phyloP scores from a whole-genome alignment of 805 yeast genomes.

The Candida cerambycidarum region DNA sequence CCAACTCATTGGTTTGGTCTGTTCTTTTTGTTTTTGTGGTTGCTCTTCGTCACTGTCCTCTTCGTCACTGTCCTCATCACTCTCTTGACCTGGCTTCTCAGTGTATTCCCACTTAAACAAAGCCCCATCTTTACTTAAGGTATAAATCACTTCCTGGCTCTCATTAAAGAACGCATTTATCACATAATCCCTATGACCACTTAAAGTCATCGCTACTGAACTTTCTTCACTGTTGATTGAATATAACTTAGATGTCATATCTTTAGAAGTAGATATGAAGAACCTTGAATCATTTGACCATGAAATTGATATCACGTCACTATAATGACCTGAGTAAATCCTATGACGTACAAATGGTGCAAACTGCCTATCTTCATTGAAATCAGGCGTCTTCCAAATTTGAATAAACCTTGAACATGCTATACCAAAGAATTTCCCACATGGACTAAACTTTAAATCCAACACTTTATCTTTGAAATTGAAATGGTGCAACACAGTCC shows the following conservation, averaged over 20 bases:
- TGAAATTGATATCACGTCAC: constrained; percentile 70
- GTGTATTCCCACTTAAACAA: constrained; percentile 88
- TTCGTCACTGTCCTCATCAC: constrained; percentile 37
- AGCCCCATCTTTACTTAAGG: constrained; percentile 94
- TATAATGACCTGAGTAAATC: constrained; percentile 89
- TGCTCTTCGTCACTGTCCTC: constrained; percentile 42
- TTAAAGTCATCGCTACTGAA: constrained; percentile 76
- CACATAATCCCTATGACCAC: constrained; percentile 92
- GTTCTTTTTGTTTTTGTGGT: constrained; percentile 34
- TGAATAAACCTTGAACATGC: constrained; percentile 82
- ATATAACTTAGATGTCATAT: constrained; percentile 82
- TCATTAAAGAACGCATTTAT: constrained; percentile 81
- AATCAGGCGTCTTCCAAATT: constrained; percentile 89
- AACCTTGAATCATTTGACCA: constrained; percentile 94
- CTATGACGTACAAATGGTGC: constrained; percentile 93
- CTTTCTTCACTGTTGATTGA: constrained; percentile 68
- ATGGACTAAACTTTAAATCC: constrained; percentile 82
- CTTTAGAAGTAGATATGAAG: constrained; percentile 82
- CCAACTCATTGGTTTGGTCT: constrained; percentile 66
- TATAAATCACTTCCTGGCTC: constrained; percentile 87
- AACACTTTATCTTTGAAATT: constrained; percentile 80
- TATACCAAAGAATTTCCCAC: constrained; percentile 83
- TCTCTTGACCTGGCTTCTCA: constrained; percentile 48
- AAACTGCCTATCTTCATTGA: constrained; percentile 83
- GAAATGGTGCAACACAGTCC: constrained; percentile 89